phyloP scores from a whole-genome alignment of 148 eudicot genomes.

The Rhododendron kiyosumense region DNA sequence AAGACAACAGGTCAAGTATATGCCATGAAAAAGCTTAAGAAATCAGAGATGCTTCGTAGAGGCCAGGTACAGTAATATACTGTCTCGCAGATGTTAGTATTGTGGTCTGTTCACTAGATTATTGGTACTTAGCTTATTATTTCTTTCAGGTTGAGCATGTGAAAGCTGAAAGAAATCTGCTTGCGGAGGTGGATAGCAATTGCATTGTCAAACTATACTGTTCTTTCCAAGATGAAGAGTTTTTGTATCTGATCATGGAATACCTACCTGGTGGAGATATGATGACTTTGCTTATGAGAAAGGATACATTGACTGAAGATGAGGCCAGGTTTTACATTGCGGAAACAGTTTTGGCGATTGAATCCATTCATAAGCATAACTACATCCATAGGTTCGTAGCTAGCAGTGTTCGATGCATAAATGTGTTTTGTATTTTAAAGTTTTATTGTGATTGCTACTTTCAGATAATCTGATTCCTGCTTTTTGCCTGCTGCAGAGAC shows the following conservation, averaged over 20 bases:
- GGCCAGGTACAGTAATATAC: slow-evolving; percentile 61
- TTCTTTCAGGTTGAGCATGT: slow-evolving; percentile 88
- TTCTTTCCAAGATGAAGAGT: slow-evolving; percentile 98
- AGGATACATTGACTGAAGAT: slow-evolving; percentile 87
- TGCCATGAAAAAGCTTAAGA: slow-evolving; percentile 98
- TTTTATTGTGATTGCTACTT: not conserved
- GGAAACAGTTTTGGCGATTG: slow-evolving; percentile 94
- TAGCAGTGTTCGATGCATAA: slow-evolving; percentile 5
- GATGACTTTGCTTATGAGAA: slow-evolving; percentile 98
- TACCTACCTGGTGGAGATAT: slow-evolving; percentile 99
- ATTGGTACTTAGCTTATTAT: slow-evolving; percentile 16
- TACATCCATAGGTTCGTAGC: slow-evolving; percentile 81
- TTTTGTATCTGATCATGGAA: slow-evolving; percentile 93
- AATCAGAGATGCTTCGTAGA: slow-evolving; percentile 96
- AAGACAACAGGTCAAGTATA: slow-evolving; percentile 84
- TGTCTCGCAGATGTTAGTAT: not conserved
- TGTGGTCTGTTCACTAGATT: slow-evolving; percentile 7
- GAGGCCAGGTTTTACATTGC: slow-evolving; percentile 96
- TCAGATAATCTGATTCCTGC: not conserved
- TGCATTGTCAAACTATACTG: slow-evolving; percentile 99
- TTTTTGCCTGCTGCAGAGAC: slow-evolving; percentile 52
- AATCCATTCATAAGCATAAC: slow-evolving; percentile 94
- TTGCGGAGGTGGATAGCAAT: slow-evolving; percentile 99
- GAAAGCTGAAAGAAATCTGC: slow-evolving; percentile 96
- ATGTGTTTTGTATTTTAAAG: not conserved